Base-by-base conservation (phyloP, 331 rosid species). In the Malus hybrid region DNA sequence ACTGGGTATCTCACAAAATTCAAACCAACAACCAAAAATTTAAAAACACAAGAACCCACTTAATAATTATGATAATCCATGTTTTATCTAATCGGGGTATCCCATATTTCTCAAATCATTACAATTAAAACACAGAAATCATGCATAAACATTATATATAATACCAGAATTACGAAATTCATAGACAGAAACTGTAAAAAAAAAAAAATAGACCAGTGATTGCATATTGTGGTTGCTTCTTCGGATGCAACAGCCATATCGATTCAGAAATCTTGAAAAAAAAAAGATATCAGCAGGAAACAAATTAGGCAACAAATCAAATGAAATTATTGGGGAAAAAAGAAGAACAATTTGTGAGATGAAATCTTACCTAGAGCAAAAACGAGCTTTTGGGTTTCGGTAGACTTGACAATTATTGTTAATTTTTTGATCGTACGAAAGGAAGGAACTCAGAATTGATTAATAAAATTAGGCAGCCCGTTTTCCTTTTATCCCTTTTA, bases 211-310 rank as follows among this genome's bases (percentile, higher is more conserved):
- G 42, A 93, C 97, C 97, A 92, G 96, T 92, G 96, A 75, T 63
- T 73, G 87, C 98, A 93, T 52, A 73, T 36, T 57, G 79, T 86
- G 46, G 83, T 74, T 77, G 83, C 72, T 54, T 87, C 94, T 67
- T 90, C 93, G 15, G 86, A 85, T 64, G 72, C 86, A 84, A 70
- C 77, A 50, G 88, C 94, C 98, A 93, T 93, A 80, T 73, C 63
- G 81, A 71, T 56, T 11, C 55, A 18, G 31, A 39, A 36, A 78
- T 83, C 74, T 63, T 62, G 67, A 57, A 74, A 22, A 71, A 76
- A 50, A 46, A 4, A 44, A 34, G 54, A 44, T 9, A 16, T 9
- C 19, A 0, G 19, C 59, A 65, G 3, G 44, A 15, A 15, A 61
- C 7, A 61, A 75, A 69, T 57, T 74, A 76, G 79, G 52, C 50